phyloP scores from a whole-genome alignment of 345 rosid genomes.

The thale cress (Arabidopsis thaliana) region DNA sequence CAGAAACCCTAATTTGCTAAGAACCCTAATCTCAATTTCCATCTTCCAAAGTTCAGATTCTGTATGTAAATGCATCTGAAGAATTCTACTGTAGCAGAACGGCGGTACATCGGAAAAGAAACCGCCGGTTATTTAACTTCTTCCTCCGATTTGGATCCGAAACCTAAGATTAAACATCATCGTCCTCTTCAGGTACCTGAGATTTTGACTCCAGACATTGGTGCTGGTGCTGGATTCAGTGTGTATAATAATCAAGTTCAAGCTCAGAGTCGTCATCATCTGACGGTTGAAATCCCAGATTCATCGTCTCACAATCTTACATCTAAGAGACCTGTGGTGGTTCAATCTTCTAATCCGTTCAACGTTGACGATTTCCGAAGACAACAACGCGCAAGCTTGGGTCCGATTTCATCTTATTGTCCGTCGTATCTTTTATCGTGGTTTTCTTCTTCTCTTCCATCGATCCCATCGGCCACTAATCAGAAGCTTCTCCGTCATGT shows the following conservation, averaged over 20 bases:
- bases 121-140: slow-evolving; percentile 40
- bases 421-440: slow-evolving; percentile 41
- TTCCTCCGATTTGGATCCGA: slow-evolving; percentile 45
- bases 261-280: slow-evolving; percentile 50
- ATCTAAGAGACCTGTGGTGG: slow-evolving; percentile 57
- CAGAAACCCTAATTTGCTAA: slow-evolving; percentile 35
- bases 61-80: slow-evolving; percentile 57
- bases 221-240: slow-evolving; percentile 33
- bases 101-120: slow-evolving; percentile 52
- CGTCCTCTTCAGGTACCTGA: slow-evolving; percentile 46
- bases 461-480: slow-evolving; percentile 46
- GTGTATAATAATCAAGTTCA: slow-evolving; percentile 43
- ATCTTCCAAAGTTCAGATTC: slow-evolving; percentile 3
- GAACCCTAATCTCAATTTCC: slow-evolving; percentile 36
- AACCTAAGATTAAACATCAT: slow-evolving; percentile 43
- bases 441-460: slow-evolving; percentile 41
- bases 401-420: slow-evolving; percentile 39
- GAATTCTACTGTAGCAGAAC: slow-evolving; percentile 44
- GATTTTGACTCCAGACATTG: slow-evolving; percentile 21
- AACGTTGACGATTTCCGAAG: slow-evolving; percentile 48
- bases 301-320: slow-evolving; percentile 40
- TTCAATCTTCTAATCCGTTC: slow-evolving; percentile 46
- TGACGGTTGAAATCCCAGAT: slow-evolving; percentile 56
- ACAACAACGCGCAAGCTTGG: slow-evolving; percentile 12
- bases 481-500: slow-evolving; percentile 52